Evolutionary conservation across 371 early-diverging fungal genomes (phyloP).

Genomic region (Mycotypha africana): DNA sequence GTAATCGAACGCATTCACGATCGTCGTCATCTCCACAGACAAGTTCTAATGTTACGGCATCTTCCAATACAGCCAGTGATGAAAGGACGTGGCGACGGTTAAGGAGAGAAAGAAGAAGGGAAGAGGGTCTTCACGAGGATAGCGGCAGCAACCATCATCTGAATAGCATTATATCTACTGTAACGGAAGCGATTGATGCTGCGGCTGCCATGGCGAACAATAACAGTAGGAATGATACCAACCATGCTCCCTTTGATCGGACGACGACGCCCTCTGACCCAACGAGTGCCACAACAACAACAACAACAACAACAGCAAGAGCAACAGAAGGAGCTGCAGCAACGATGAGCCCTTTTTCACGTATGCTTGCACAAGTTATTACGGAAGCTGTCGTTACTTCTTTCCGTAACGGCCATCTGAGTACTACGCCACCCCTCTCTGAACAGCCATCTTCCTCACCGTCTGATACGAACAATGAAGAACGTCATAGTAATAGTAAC

Average conservation of each 20-base stretch:
- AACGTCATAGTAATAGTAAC: background rate
- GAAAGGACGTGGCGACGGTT: constrained; percentile 10
- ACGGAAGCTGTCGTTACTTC: constrained; percentile 17
- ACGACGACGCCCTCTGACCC: too few relatives aligned
- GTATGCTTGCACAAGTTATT: constrained; percentile 18
- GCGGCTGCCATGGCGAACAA: background rate
- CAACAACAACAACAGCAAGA: background rate
- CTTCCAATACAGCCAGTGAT: constrained; percentile 1
- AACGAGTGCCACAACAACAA: background rate
- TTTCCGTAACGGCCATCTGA: constrained; percentile 12
- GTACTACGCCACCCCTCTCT: background rate
- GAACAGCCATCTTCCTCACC: too few relatives aligned
- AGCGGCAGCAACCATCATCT: background rate
- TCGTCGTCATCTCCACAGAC: background rate
- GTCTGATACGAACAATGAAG: background rate
- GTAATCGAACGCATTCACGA: too few relatives aligned
- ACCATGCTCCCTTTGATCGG: too few relatives aligned
- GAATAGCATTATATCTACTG: background rate
- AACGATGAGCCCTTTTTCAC: constrained; percentile 9
- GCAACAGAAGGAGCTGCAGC: too few relatives aligned
- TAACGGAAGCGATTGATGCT: background rate
- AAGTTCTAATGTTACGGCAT: background rate
- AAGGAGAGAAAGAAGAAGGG: constrained; percentile 2
- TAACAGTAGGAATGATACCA: background rate
- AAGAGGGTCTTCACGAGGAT: background rate